Evolutionary conservation across 345 rosid species (phyloP).

Genomic region (Lumnitzera littorea): DNA sequence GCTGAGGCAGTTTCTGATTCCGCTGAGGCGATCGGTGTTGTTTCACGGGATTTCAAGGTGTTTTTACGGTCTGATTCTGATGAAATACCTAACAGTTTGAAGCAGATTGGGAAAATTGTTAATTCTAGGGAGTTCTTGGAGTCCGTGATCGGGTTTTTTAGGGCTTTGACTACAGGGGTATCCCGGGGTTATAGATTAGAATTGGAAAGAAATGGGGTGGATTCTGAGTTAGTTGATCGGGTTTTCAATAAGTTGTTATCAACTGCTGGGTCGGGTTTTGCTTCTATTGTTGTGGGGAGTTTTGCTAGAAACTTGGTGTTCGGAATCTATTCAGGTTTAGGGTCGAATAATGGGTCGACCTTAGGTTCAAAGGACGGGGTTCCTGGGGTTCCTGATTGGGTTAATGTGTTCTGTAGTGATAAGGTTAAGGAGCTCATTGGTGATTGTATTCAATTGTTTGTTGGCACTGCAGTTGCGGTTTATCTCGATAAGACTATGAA

Average conservation of each 20-base stretch:
- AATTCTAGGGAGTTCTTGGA: conserved; percentile 50
- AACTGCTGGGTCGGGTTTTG: conserved; percentile 63
- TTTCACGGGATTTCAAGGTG: conserved; percentile 45
- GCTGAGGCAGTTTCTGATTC: conserved; percentile 55
- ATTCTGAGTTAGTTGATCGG: conserved; percentile 37
- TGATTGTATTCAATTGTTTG: conserved; percentile 68
- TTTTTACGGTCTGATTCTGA: conserved; percentile 62
- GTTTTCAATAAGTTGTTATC: conserved; percentile 59
- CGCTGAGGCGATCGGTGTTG: conserved; percentile 36
- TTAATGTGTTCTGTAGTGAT: conserved; percentile 39
- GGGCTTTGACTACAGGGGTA: conserved; percentile 49
- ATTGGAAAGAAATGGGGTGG: conserved; percentile 10
- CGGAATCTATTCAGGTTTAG: conserved; percentile 24
- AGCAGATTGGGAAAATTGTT: conserved; percentile 56
- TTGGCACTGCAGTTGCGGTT: conserved; percentile 67
- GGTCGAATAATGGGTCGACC: background rate
- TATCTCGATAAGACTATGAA: conserved; percentile 71
- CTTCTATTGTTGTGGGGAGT: conserved; percentile 70
- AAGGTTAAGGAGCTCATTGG: conserved; percentile 48
- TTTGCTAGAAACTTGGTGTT: conserved; percentile 68
- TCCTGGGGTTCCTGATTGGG: conserved; percentile 20
- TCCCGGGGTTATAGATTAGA: conserved; percentile 30
- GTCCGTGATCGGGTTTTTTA: conserved; percentile 32
- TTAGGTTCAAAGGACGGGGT: conserved; percentile 1
- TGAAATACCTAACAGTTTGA: conserved; percentile 60